These are phyloP conservation scores for Cladosporium sp. DNA, from an alignment of 2,329 filamentous ascomycete species.

Conservation along the genomic window DNA sequence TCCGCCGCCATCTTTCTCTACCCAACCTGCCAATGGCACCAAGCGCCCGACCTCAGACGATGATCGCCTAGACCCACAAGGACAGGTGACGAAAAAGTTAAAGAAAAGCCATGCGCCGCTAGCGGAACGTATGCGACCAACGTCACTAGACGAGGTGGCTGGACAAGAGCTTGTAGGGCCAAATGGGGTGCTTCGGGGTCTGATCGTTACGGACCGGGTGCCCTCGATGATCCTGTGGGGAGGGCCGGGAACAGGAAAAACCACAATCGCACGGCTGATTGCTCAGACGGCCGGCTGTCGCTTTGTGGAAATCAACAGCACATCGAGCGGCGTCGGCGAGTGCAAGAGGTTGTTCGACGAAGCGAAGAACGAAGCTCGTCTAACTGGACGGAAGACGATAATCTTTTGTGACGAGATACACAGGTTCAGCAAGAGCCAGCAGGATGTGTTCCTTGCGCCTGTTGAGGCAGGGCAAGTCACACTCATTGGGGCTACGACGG, in stretches of 20 bases:
- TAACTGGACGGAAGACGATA: conserved; percentile 89
- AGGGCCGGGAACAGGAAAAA: conserved; percentile 78
- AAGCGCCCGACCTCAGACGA: conserved; percentile 33
- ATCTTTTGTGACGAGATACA: conserved; percentile 98
- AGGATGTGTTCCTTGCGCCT: conserved; percentile 16
- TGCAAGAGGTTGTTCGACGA: conserved; percentile 91
- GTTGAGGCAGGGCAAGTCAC: conserved; percentile 86
- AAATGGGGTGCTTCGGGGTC: conserved; percentile 76
- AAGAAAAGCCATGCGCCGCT: conserved; percentile 74
- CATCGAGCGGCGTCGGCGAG: conserved; percentile 81
- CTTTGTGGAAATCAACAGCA: conserved; percentile 96
- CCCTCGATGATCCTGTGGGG: conserved; percentile 97
- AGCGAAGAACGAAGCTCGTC: conserved; percentile 72
- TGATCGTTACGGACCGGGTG: conserved; percentile 82
- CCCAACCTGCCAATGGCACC: conserved; percentile 22
- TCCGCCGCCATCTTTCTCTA: conserved; percentile 26
- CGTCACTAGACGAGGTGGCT: conserved; percentile 77
- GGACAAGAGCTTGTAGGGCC: conserved; percentile 90
- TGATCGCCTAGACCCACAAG: conserved; percentile 7
- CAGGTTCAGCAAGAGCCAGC: conserved; percentile 56
- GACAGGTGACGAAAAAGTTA: conserved; percentile 56
- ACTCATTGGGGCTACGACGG: conserved; percentile 91
- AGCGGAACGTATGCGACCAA: conserved; percentile 90
- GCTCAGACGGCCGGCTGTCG: conserved; percentile 77
- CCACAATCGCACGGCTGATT: conserved; percentile 88